A percentile compares a stretch with the other conserved stretches of the same genome.
Conservation (phyloP, 2,329 filamentous ascomycete genomes). For the Teratosphaeria zuluensis region DNA sequence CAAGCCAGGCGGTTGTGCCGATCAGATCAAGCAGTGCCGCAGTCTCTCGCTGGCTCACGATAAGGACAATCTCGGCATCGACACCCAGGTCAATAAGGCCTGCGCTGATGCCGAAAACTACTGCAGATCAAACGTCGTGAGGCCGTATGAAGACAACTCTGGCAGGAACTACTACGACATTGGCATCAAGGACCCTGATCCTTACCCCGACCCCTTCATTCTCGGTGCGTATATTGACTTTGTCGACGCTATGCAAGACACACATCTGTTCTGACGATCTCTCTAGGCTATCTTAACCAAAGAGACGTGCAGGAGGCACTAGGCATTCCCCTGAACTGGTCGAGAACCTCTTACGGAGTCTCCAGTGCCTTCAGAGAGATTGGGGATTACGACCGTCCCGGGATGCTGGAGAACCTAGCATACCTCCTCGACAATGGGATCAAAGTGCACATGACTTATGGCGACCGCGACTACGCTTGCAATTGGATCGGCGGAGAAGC, state of each 20-base stretch:
- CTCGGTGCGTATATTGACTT: no score
- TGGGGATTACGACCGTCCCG: slow-evolving; percentile 13
- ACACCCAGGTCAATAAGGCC: slow-evolving; percentile 27
- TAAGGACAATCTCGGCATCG: slow-evolving; percentile 36
- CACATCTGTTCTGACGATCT: not conserved
- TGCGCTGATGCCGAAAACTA: slow-evolving; percentile 28
- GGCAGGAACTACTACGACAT: slow-evolving; percentile 17
- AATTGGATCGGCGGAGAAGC: slow-evolving; percentile 22
- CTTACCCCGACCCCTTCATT: slow-evolving; percentile 10
- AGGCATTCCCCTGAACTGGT: slow-evolving; percentile 40
- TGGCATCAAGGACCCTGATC: slow-evolving; percentile 12
- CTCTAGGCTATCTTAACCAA: slow-evolving; percentile 36
- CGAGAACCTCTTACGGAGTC: slow-evolving; percentile 10
- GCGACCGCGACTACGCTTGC: slow-evolving; percentile 21
- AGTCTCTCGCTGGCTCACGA: slow-evolving; percentile 39
- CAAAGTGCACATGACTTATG: slow-evolving; percentile 19
- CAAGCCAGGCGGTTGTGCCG: slow-evolving; percentile 43
- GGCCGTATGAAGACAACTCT: slow-evolving; percentile 3
- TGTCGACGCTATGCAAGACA: no score
- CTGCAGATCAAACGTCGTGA: slow-evolving; percentile 9
- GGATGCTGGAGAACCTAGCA: slow-evolving; percentile 14
- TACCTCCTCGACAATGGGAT: slow-evolving; percentile 17
- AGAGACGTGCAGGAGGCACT: slow-evolving; percentile 36
- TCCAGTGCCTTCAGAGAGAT: slow-evolving; percentile 4
- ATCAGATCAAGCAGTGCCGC: slow-evolving; percentile 42